Percentiles rank a stretch among this genome's conserved stretches.
Conservation (phyloP, 768 basidiomycete genomes). For the Mycena filopes region DNA sequence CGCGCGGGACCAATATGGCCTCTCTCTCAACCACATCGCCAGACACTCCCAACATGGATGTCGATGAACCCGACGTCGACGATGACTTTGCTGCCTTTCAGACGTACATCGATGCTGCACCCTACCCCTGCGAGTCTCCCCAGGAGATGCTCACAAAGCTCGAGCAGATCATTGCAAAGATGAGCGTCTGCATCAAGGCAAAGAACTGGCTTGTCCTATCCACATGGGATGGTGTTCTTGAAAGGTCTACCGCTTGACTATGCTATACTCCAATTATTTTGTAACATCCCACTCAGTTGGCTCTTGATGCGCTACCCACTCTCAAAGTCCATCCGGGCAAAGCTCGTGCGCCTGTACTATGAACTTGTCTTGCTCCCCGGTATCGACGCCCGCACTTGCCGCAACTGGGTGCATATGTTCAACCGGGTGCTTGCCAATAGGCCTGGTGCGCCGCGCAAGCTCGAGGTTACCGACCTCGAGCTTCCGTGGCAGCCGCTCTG, state of each 20-base stretch:
- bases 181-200: constrained; percentile 75
- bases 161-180: constrained; percentile 74
- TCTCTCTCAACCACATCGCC: constrained; percentile 22
- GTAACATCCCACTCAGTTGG: constrained; percentile 62
- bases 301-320: constrained; percentile 85
- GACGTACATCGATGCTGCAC: constrained; percentile 73
- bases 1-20: constrained; percentile 8
- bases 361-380: constrained; percentile 83
- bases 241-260: constrained; percentile 63
- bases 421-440: constrained; percentile 76
- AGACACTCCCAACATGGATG: constrained; percentile 43
- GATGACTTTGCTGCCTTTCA: constrained; percentile 71
- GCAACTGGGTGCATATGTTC: constrained; percentile 84
- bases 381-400: constrained; percentile 74
- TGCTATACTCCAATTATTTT: constrained; percentile 5
- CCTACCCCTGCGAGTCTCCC: constrained; percentile 77
- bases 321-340: constrained; percentile 71
- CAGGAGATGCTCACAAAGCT: constrained; percentile 79
- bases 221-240: constrained; percentile 83
- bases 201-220: constrained; percentile 80
- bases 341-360: constrained; percentile 80
- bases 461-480: constrained; percentile 73
- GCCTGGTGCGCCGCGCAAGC: constrained; percentile 70
- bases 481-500: constrained; percentile 85
- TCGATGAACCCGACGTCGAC: constrained; percentile 55